Evolutionary conservation across 371 early-diverging fungal species (phyloP).

Genomic region (Rhizomucor miehei): DNA sequence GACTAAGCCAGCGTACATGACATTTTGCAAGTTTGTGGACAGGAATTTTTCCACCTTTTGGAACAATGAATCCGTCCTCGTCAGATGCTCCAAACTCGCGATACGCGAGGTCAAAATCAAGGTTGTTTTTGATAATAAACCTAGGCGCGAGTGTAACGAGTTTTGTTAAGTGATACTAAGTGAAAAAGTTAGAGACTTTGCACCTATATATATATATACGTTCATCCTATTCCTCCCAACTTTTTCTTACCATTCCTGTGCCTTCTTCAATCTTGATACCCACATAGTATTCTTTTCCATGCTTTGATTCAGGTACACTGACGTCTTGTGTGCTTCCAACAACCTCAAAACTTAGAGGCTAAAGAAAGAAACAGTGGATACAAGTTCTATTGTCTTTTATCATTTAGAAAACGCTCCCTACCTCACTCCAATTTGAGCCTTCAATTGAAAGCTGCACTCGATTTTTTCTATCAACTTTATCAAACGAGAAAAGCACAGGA

Average conservation of each 20-base stretch:
- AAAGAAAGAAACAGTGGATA: neutral
- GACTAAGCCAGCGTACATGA: conserved; percentile 47
- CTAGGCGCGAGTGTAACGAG: conserved; percentile 81
- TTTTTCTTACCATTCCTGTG: conserved; percentile 51
- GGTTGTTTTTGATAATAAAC: conserved; percentile 80
- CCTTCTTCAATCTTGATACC: conserved; percentile 73
- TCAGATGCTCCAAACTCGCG: conserved; percentile 44
- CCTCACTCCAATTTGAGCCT: conserved; percentile 74
- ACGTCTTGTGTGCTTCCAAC: conserved; percentile 74
- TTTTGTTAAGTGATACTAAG: conserved; percentile 58
- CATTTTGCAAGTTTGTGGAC: conserved; percentile 49
- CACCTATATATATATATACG: no score
- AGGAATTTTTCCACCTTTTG: conserved; percentile 44
- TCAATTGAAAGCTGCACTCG: conserved; percentile 65
- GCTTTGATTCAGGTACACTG: conserved; percentile 35
- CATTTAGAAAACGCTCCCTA: no score
- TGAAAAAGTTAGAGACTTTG: no score
- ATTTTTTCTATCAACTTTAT: conserved; percentile 68
- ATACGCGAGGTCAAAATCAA: conserved; percentile 54
- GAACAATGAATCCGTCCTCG: conserved; percentile 20
- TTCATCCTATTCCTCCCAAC: no score
- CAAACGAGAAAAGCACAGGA: conserved; percentile 83
- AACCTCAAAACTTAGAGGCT: conserved; percentile 82
- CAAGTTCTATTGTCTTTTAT: no score
- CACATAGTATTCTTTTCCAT: conserved; percentile 47